A percentile compares a stretch with the other conserved stretches of the same genome.
Evolutionary conservation across 106 monocot species (phyloP).

Genomic region (Dioscorea dumetorum): DNA sequence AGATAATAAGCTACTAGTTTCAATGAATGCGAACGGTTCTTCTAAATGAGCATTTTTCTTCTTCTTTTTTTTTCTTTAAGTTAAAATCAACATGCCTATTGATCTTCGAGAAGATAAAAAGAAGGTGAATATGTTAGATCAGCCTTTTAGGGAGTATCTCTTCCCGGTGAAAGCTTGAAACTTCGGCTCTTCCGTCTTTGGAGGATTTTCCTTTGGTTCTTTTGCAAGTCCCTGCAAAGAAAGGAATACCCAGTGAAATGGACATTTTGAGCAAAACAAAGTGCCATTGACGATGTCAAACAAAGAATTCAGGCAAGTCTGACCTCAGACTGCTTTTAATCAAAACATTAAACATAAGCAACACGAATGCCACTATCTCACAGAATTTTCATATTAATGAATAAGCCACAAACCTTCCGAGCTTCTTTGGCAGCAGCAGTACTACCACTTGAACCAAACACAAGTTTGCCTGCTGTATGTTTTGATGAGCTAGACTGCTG

Average conservation of each 20-base stretch:
- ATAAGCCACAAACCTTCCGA: conserved; percentile 19
- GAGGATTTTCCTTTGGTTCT: not conserved
- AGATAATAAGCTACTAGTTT: too few relatives aligned
- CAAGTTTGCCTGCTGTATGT: conserved; percentile 58
- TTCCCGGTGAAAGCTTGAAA: conserved; percentile 78
- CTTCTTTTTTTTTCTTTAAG: too few relatives aligned
- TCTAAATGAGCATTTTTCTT: too few relatives aligned
- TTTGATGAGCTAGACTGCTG: conserved; percentile 27
- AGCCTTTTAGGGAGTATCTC: conserved; percentile 66
- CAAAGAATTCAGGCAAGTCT: too few relatives aligned
- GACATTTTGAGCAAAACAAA: too few relatives aligned
- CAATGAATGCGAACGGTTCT: too few relatives aligned
- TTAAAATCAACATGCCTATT: not conserved
- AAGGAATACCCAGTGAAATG: not conserved
- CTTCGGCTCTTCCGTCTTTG: conserved; percentile 69
- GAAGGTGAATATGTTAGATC: not conserved
- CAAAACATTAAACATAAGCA: not conserved
- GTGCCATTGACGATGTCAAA: too few relatives aligned
- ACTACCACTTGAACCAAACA: conserved; percentile 61
- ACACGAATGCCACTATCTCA: not conserved
- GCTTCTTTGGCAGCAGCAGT: conserved; percentile 29
- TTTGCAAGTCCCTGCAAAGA: not conserved
- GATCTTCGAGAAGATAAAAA: not conserved
- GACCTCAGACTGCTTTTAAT: too few relatives aligned
- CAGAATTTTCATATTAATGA: not conserved